Evolutionary conservation across 225 moss, liverwort and hornwort genomes (phyloP).

Genomic region (Marchantia polymorpha): DNA sequence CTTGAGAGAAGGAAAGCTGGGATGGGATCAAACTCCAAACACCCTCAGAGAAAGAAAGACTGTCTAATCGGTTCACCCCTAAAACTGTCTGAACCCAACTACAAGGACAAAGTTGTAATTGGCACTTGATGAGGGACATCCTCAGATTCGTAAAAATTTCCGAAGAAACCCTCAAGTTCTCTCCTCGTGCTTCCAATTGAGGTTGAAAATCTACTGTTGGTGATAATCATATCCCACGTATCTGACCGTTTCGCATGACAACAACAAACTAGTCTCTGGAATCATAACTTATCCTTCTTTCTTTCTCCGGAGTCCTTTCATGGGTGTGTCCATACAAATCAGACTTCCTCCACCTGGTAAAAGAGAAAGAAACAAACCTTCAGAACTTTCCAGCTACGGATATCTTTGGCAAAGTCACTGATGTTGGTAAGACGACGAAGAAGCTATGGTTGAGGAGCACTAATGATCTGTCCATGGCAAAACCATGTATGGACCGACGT

Average conservation of each 20-base stretch:
- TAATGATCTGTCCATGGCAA: too few species aligned
- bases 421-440: background rate
- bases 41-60: background rate
- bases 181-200: background rate
- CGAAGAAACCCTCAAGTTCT: background rate
- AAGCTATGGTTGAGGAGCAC: background rate
- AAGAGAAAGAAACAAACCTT: background rate
- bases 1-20: background rate
- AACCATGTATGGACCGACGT: too few species aligned
- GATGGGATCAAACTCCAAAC: background rate
- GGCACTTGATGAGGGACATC: background rate
- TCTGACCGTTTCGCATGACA: background rate
- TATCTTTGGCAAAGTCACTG: background rate
- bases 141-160: background rate
- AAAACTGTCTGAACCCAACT: background rate
- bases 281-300: conserved; percentile 3
- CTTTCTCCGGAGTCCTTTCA: background rate
- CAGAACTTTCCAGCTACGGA: background rate
- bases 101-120: background rate
- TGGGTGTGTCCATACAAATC: background rate
- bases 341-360: conserved; percentile 39
- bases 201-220: background rate
- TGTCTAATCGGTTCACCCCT: background rate
- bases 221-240: conserved; percentile 9
- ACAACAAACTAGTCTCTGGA: background rate